Percentiles rank a stretch among this genome's conserved stretches.
Evolutionary conservation across 495 filamentous ascomycete species (phyloP).

Genomic region (Aspergillus haitiensis): DNA sequence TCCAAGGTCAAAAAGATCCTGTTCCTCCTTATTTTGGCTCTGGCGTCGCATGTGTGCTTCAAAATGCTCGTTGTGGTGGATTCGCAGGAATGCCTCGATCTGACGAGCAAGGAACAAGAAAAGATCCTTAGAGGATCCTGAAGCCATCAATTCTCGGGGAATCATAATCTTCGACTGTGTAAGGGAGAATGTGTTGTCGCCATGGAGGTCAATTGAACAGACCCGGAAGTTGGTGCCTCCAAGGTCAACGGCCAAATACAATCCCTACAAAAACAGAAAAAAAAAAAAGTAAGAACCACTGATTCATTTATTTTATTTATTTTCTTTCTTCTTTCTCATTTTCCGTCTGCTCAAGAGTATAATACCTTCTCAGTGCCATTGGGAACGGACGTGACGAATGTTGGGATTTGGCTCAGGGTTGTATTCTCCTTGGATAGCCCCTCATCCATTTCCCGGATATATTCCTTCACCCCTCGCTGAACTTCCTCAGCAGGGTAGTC

Average conservation of each 20-base stretch:
- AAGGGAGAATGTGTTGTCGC: constrained; percentile 88
- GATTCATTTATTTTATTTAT: neutral
- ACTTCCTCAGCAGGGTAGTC: constrained; percentile 80
- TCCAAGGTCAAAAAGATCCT: constrained; percentile 83
- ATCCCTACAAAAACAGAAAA: constrained; percentile 55
- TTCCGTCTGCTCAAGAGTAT: neutral
- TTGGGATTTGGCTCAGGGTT: constrained; percentile 91
- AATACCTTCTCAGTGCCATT: constrained; percentile 90
- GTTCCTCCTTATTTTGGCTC: constrained; percentile 55
- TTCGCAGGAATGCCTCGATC: constrained; percentile 80
- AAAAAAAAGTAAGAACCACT: constrained; percentile 7
- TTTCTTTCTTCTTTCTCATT: too few species aligned
- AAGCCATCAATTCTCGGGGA: constrained; percentile 85
- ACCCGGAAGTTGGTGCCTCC: constrained; percentile 98
- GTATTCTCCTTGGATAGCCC: constrained; percentile 76
- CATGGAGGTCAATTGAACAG: constrained; percentile 88
- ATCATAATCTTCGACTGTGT: constrained; percentile 91
- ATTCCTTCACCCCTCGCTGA: constrained; percentile 76
- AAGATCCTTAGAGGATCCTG: constrained; percentile 80
- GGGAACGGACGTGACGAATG: constrained; percentile 91
- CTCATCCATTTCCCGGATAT: constrained; percentile 82
- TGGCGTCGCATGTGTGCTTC: constrained; percentile 63
- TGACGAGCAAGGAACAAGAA: constrained; percentile 93
- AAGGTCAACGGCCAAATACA: constrained; percentile 94
- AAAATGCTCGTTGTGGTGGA: constrained; percentile 89